These are phyloP conservation scores for Phytophthora idaei DNA, from an alignment of 352 stramenopile species.

Conservation along the genomic window DNA sequence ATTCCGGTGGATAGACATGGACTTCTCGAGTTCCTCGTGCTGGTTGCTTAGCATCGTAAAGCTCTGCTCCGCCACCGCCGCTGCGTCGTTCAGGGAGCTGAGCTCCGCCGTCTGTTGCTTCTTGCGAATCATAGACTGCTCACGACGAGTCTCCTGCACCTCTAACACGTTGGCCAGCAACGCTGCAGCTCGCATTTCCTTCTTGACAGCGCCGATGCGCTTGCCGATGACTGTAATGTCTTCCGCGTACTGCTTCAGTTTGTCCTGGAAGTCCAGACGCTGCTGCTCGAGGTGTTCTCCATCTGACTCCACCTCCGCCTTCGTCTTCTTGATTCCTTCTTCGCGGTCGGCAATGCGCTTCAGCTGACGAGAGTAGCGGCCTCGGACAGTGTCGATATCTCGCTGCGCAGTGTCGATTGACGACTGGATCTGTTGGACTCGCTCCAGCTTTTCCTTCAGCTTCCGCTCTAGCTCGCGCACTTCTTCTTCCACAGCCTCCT, in stretches of 20 bases:
- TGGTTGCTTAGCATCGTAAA: slow-evolving; percentile 78
- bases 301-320: slow-evolving; percentile 76
- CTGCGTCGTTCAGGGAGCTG: slow-evolving; percentile 65
- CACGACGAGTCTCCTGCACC: slow-evolving; percentile 70
- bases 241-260: slow-evolving; percentile 54
- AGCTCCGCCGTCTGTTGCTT: slow-evolving; percentile 80
- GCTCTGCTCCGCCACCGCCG: slow-evolving; percentile 77
- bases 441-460: slow-evolving; percentile 62
- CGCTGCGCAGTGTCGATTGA: slow-evolving; percentile 76
- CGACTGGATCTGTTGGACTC: slow-evolving; percentile 62
- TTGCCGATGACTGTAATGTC: slow-evolving; percentile 63
- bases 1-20: slow-evolving; percentile 73
- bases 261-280: slow-evolving; percentile 57
- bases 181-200: slow-evolving; percentile 71
- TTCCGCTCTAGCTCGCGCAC: slow-evolving; percentile 75
- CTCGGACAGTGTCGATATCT: slow-evolving; percentile 78
- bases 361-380: slow-evolving; percentile 75
- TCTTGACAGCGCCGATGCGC: slow-evolving; percentile 62
- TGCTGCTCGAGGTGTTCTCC: slow-evolving; percentile 64
- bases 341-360: slow-evolving; percentile 84
- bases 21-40: slow-evolving; percentile 79
- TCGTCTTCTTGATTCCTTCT: slow-evolving; percentile 72
- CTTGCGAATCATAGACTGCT: slow-evolving; percentile 72
- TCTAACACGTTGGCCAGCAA: slow-evolving; percentile 72
- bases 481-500: slow-evolving; percentile 67